Evolutionary conservation across 148 eudicot genomes (phyloP), one percentile per base, ranked within the genome.

Genomic region (Selenicereus undatus): DNA sequence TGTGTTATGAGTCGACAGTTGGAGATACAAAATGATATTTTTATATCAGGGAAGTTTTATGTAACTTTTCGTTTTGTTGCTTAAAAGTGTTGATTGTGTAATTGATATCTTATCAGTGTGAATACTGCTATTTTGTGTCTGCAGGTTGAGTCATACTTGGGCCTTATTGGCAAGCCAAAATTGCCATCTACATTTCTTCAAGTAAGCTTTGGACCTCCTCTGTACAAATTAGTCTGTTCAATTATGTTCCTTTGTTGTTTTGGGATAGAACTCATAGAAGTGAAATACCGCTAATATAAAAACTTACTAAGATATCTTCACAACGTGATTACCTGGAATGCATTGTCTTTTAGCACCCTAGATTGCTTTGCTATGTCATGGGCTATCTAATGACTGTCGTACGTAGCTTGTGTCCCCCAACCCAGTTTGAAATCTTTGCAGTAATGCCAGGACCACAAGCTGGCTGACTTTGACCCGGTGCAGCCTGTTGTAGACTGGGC

Each of bases 141-240:
- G 52, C 92, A 95, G 99, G 99, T 95, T 81, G 99, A 91, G 81
- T 95, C 99, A 30, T 93, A 95, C 79, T 85, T 95, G 84, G 87
- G 84, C 62, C 87, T 95, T 45, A 84, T 93, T 83, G 99, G 92
- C 80, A 95, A 91, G 85, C 99, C 98, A 27, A 95, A 95, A 84
- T 93, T 95, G 54, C 98, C 99, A 79, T 95, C 99, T 51, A 88
- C 91, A 80, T 95, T 95, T 80, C 93, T 95, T 45, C 99, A 93
- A 87, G 99, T 93, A 88, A 62, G 88, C 86, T 76, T 35, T 81
- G 69, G 75, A 39, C 36, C 76, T 29, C 24, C 74, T 30, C 74
- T 20, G 24, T 17, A 48, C 17, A 27, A 80, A 22, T 36, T 54
- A 51, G 7, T 32, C 62, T 48, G 29, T 30, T 48, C 7, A 8